Percentiles rank a stretch among this genome's conserved stretches.
Evolutionary conservation across 2,329 filamentous ascomycete species (phyloP).

Genomic region (Magnaporthales sp.): DNA sequence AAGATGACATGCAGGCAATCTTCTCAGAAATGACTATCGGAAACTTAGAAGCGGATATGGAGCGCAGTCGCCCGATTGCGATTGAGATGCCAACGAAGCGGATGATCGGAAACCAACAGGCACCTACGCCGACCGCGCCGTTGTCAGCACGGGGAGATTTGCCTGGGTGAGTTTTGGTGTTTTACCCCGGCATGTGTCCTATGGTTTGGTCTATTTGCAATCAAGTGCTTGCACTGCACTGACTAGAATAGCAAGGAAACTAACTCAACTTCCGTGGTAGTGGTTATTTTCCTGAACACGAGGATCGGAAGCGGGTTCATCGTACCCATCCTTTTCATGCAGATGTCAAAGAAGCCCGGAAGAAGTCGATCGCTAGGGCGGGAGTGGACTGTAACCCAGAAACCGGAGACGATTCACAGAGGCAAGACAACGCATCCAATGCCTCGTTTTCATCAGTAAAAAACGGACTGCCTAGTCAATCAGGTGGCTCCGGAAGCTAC

Average conservation of each 20-base stretch:
- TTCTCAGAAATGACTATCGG: not conserved
- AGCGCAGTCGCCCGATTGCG: constrained; percentile 39
- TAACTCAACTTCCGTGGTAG: constrained; percentile 22
- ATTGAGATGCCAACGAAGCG: constrained; percentile 39
- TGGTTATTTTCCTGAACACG: constrained; percentile 53
- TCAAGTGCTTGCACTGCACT: not conserved
- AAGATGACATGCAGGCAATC: not conserved
- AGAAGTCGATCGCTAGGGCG: constrained; percentile 21
- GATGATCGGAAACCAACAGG: constrained; percentile 23
- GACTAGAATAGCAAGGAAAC: not conserved
- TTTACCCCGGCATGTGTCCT: not conserved
- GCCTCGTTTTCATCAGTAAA: not conserved
- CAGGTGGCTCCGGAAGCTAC: not conserved
- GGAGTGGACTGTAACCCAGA: not conserved
- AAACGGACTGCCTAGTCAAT: not conserved
- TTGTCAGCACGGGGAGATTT: constrained; percentile 51
- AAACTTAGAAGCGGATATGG: constrained; percentile 10
- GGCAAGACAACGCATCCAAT: not conserved
- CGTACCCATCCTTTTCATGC: constrained; percentile 43
- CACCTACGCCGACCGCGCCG: constrained; percentile 30
- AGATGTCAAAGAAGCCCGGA: constrained; percentile 29
- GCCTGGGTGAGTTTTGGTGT: constrained; percentile 38
- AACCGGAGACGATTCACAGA: not conserved
- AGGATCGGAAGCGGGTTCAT: constrained; percentile 40
- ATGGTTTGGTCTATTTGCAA: not conserved